Conservation (phyloP, 495 filamentous ascomycete genomes). For the Penicillium psychrofluorescens region DNA sequence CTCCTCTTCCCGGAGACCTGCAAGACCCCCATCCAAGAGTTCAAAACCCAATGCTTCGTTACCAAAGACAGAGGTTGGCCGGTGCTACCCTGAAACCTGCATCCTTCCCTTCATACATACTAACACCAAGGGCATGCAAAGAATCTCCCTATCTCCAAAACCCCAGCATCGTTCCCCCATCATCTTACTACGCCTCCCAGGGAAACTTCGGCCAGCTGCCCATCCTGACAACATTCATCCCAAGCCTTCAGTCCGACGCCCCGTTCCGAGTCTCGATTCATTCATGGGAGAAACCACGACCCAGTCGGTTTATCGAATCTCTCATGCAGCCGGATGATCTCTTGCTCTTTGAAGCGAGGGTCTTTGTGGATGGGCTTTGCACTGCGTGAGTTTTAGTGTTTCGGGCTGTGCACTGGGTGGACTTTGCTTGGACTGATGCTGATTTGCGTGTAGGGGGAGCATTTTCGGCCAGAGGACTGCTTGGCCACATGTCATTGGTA, state of each 20-base stretch:
- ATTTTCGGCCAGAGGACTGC: conserved; percentile 46
- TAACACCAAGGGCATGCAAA: too few species aligned
- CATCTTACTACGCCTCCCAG: conserved; percentile 19
- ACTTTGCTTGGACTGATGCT: neutral
- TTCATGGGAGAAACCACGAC: conserved; percentile 63
- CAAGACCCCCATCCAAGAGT: conserved; percentile 73
- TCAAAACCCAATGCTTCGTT: conserved; percentile 75
- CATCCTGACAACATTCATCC: conserved; percentile 69
- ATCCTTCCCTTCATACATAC: too few species aligned
- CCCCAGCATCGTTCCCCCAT: conserved; percentile 18
- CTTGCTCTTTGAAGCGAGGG: conserved; percentile 59
- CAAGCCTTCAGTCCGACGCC: conserved; percentile 51
- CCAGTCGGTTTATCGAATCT: conserved; percentile 52
- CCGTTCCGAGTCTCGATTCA: conserved; percentile 76
- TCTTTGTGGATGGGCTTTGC: conserved; percentile 63
- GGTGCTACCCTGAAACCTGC: too few species aligned
- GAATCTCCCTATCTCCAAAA: conserved; percentile 28
- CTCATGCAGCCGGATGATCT: conserved; percentile 54
- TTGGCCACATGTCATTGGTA: conserved; percentile 58
- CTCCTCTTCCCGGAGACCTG: conserved; percentile 64
- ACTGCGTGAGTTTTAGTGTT: conserved; percentile 45
- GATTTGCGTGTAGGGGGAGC: conserved; percentile 33
- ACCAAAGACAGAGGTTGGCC: conserved; percentile 47
- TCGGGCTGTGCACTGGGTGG: too few species aligned
- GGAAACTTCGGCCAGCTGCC: conserved; percentile 47